phyloP scores from a whole-genome alignment of 805 yeast genomes.

The Blastobotrys muscicola region DNA sequence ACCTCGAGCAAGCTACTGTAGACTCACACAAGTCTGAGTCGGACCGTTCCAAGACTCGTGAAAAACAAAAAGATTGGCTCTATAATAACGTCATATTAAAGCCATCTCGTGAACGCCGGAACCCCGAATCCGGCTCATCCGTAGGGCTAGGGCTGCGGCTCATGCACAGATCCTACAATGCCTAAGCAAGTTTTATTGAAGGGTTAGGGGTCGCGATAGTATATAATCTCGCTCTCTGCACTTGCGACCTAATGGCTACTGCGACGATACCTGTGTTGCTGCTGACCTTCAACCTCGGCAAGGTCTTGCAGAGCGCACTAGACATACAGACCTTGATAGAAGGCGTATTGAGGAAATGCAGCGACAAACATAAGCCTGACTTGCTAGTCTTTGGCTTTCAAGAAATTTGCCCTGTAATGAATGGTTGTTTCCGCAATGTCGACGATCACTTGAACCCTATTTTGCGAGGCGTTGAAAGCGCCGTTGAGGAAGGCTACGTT shows the following conservation, averaged over 20 bases:
- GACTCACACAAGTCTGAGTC: too few relatives aligned
- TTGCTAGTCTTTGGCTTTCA: constrained; percentile 28
- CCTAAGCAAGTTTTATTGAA: constrained; percentile 3
- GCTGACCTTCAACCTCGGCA: constrained; percentile 24
- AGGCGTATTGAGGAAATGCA: neutral
- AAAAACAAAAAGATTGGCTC: too few relatives aligned
- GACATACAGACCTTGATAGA: neutral
- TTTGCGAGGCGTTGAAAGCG: constrained; percentile 18
- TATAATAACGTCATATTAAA: too few relatives aligned
- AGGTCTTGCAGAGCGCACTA: constrained; percentile 12
- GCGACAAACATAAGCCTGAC: constrained; percentile 14
- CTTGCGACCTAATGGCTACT: neutral
- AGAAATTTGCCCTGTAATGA: constrained; percentile 29
- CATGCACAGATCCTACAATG: constrained; percentile 1
- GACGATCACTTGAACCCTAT: constrained; percentile 21
- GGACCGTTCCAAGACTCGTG: too few relatives aligned
- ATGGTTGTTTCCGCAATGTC: constrained; percentile 21
- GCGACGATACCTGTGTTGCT: constrained; percentile 10
- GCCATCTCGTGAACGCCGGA: too few relatives aligned
- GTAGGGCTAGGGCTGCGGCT: neutral
- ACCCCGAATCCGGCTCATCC: too few relatives aligned
- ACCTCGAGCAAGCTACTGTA: too few relatives aligned
- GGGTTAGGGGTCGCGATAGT: too few relatives aligned
- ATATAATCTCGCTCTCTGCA: too few relatives aligned
- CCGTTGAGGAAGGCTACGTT: constrained; percentile 9